Evolutionary conservation across 2,329 filamentous ascomycete genomes (phyloP), one percentile per base, ranked within the genome.

Genomic region (Fusarium sp.): DNA sequence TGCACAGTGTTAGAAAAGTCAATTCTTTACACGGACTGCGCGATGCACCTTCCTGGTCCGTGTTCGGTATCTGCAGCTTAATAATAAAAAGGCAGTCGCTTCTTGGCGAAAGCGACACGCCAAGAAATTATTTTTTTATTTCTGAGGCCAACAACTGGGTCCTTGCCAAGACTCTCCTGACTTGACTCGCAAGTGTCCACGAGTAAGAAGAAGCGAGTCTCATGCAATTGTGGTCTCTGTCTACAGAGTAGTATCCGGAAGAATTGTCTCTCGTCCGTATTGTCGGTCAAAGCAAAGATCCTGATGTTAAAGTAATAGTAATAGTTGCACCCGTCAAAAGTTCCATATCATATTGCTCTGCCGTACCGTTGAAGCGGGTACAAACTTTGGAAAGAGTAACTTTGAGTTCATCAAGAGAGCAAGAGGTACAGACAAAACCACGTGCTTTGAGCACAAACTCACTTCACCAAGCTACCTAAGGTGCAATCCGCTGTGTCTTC

Each of bases 341-440:
- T 14, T n/a, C 24, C 28, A 31, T 31, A 31, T 31, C 28, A 31
- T 31, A 19, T 8, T 33, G 19, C 19, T 19, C 19, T 24, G 24
- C 24, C 24, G 24, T 62, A 13, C 45, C 38, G 9, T 43, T 53
- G 13, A 44, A 50, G 19, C 21, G 49, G 14, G 26, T 39, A 51
- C 52, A 55, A 64, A 51, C 26, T 54, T 36, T 19, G 39, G 19
- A 43, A 52, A 38, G 43, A 54, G 28, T 14, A 55, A 56, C 26
- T 34, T 22, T 24, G 38, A 19, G 7, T 42, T 44, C 19, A 54
- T 45, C 36, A 40, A 45, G 40, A 28, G 7, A 56, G 39, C 15
- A 70, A 60, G 10, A 59, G 11, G 34, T 22, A 64, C 52, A 68
- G 7, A 11, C 65, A 63, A 49, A 51, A 63, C 56, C 57, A 67